Evolutionary conservation across 225 moss, liverwort and hornwort species (phyloP).

Genomic region (Rhytidiadelphus loreus): DNA sequence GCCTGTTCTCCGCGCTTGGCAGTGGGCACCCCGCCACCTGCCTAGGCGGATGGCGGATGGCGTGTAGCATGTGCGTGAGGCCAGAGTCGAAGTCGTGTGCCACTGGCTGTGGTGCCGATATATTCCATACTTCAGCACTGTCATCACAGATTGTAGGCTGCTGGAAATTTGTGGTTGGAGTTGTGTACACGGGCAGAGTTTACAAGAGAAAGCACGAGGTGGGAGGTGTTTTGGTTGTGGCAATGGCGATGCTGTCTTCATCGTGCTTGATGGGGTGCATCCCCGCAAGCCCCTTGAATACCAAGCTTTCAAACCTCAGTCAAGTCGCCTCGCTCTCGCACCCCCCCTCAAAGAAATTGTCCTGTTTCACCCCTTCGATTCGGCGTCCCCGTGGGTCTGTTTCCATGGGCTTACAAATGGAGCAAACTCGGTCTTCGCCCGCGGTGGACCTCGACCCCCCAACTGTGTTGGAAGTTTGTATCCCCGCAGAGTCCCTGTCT

Average conservation of each 20-base stretch:
- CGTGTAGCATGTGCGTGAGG: no score
- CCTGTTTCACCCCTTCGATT: background rate
- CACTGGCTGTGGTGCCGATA: background rate
- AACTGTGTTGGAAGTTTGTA: background rate
- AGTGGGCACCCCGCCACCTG: no score
- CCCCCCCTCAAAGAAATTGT: background rate
- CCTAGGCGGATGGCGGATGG: no score
- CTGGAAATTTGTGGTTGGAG: background rate
- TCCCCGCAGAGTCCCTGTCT: background rate
- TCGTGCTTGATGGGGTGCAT: background rate
- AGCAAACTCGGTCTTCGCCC: background rate
- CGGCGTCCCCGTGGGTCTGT: background rate
- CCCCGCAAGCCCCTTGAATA: background rate
- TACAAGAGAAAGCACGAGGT: background rate
- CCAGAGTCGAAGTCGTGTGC: background rate
- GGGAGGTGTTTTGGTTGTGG: background rate
- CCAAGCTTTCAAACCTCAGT: background rate
- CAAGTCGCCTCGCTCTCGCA: background rate
- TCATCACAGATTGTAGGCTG: background rate
- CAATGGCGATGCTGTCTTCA: background rate
- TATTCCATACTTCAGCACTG: background rate
- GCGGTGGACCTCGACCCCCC: background rate
- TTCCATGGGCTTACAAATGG: background rate
- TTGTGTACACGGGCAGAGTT: no score
- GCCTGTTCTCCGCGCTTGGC: no score